Evolutionary conservation across 2,329 filamentous ascomycete species (phyloP), one percentile per base, ranked within the genome.

Genomic region (Scorias spongiosa): DNA sequence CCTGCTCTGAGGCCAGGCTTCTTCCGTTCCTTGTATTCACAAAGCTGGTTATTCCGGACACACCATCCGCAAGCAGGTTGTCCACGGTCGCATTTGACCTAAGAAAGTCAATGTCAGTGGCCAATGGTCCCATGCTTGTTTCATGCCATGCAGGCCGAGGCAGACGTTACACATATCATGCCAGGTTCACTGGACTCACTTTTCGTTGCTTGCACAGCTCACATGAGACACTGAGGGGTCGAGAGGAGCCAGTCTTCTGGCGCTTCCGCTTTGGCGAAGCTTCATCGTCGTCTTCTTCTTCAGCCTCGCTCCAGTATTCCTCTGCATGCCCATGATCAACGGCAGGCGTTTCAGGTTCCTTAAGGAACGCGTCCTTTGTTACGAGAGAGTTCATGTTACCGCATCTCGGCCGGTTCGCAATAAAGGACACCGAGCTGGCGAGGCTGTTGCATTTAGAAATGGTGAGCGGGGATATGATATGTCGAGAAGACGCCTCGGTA

Each of bases 151-250:
- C 20, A 7, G 20, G 20, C 7, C 4, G 20, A 26, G 20, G 7
- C 20, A 26, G 20, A 26, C 7, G 20, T 26, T 26, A 34, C 28
- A 12, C 15, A 42, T 34, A 36, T 12, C 15, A 10, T 40, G 29
- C 5, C 28, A 9, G 11, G 14, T 28, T 26, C 2, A 36, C 7
- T 39, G 38, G 20, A 50, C 47, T 64, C 42, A 85, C 82, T 70
- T 88, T 89, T 66, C 84, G 70, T 61, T 83, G 78, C 63, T 88
- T 87, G 67, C 83, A 86, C 42, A 83, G 71, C 64, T 88, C 84
- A 57, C 84, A 75, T 54, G 68, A 72, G 29, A 75, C 72, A 41
- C 64, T 66, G 57, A 72, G 63, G 38, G 68, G 67, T 45, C 52
- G 49, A 29, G 44, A 42, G 41, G 32, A 12, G 32, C 15, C 32